These are phyloP conservation scores for Rhipidocladum racemiflorum DNA, from an alignment of 176 grass and related monocot species.

Conservation along the genomic window DNA sequence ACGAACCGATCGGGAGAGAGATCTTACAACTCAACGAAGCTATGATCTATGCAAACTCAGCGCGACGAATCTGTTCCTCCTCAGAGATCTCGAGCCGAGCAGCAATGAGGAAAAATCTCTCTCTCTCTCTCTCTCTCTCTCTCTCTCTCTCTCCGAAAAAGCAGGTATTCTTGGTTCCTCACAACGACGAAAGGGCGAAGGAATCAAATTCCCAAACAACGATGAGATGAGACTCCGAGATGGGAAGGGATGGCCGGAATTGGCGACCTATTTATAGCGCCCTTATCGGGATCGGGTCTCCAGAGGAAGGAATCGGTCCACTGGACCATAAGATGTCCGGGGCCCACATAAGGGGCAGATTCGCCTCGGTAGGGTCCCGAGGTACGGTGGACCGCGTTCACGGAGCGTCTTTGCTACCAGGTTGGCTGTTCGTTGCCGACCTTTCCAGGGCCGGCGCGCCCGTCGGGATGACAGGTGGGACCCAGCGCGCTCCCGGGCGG, in stretches of 20 bases:
- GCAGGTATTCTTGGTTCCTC: not conserved
- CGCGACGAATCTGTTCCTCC: not conserved
- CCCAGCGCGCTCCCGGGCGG: not conserved
- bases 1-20: not conserved
- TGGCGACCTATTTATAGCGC: constrained; percentile 16
- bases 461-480: not conserved
- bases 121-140: too few relatives aligned
- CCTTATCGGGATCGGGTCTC: not conserved
- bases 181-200: not conserved
- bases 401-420: not conserved
- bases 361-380: not conserved
- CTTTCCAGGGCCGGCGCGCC: too few relatives aligned
- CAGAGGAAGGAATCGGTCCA: constrained; percentile 2
- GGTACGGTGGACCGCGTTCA: constrained; percentile 23
- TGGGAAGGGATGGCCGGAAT: not conserved
- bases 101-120: not conserved
- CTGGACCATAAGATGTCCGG: not conserved
- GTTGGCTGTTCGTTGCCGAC: not conserved
- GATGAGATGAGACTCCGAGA: not conserved
- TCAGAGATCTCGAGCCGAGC: not conserved
- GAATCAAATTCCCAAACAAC: not conserved
- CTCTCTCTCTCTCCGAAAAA: not conserved
- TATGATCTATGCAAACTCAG: not conserved
- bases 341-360: not conserved
- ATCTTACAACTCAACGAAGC: constrained; percentile 36